Base-by-base conservation (phyloP, 2,329 filamentous ascomycete genomes). In the Aspergillus hortae region DNA sequence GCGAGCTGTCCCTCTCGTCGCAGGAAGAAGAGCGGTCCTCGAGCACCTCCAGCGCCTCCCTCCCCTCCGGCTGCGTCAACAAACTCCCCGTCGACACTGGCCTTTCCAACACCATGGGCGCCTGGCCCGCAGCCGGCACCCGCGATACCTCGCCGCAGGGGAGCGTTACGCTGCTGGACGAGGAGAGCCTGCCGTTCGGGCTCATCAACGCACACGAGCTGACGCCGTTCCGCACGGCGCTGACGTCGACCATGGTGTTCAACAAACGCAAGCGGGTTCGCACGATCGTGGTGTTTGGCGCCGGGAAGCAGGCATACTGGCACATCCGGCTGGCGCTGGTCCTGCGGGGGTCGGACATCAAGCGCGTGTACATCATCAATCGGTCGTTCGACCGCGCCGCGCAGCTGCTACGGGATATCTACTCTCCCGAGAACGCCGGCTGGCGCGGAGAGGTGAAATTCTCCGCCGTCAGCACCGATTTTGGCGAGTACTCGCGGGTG, bases 231-330 rank as follows among this genome's bases (percentile, higher is more conserved):
- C 79, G 86, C 43, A 89, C 86, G 0, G 83, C 85, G 0, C 72
- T 89, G 11, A 81, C 82, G 0, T 64, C 75, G 5, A 80, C 81
- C 11, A 81, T 86, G 51, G 75, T 87, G 59, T 77, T 87, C 15
- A 82, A 83, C 64, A 80, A 70, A 62, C 88, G 92, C 51, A 77
- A 81, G 50, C 80, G 81, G 25, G 86, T 95, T 40, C 85, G 87
- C 65, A 89, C 86, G 12, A 67, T 96, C 10, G 86, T 87, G 12
- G 87, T 95, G 48, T 97, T 96, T 68, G 92, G 92, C 21, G 86
- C 88, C 32, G 92, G 92, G 43, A 85, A 87, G 61, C 92, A 96
- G 74, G 92, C 92, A 11, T 95, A 92, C 75, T 97, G 92, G 92
- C 92, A 96, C 68, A 84, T 95, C 41, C 86, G 91, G 1, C 80